A percentile compares a stretch with the other conserved stretches of the same genome.
Conservation (phyloP, 2,329 filamentous ascomycete genomes). For the Epichloe hybrida region DNA sequence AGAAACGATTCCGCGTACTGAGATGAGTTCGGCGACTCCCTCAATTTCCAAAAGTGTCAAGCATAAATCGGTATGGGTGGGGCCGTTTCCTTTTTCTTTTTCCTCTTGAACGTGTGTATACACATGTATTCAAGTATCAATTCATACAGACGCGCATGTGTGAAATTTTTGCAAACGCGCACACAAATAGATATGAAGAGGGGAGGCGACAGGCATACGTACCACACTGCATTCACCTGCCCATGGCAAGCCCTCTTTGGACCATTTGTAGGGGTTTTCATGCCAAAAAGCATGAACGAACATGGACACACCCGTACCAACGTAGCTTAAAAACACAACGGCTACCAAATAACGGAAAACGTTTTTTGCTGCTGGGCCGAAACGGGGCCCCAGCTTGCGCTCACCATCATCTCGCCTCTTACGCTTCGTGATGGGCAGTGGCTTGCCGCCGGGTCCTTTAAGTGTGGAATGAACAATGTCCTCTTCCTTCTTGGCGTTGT, state of each 20-base stretch:
- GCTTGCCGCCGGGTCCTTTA: conserved; percentile 78
- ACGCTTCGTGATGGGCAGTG: conserved; percentile 56
- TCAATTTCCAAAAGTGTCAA: not conserved
- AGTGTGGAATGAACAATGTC: conserved; percentile 32
- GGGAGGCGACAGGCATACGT: conserved; percentile 22
- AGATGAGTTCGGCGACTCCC: not conserved
- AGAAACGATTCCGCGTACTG: not conserved
- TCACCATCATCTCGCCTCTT: conserved; percentile 35
- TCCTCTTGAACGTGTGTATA: too few relatives aligned
- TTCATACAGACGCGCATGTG: too few relatives aligned
- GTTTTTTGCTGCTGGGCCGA: conserved; percentile 53
- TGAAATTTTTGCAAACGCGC: too few relatives aligned
- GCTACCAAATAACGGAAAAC: conserved; percentile 65
- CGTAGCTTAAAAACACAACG: conserved; percentile 58
- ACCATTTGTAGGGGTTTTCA: conserved; percentile 25
- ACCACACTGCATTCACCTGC: conserved; percentile 67
- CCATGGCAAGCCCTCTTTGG: conserved; percentile 44
- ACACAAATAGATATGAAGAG: not conserved
- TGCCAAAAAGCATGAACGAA: conserved; percentile 55
- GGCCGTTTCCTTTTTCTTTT: too few relatives aligned
- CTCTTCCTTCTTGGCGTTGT: conserved; percentile 36
- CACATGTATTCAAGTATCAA: too few relatives aligned
- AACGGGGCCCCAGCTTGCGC: conserved; percentile 33
- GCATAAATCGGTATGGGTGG: too few relatives aligned
- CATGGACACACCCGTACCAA: conserved; percentile 61